Evolutionary conservation across 768 basidiomycete genomes (phyloP).

Genomic region (Tulasnella sp.): DNA sequence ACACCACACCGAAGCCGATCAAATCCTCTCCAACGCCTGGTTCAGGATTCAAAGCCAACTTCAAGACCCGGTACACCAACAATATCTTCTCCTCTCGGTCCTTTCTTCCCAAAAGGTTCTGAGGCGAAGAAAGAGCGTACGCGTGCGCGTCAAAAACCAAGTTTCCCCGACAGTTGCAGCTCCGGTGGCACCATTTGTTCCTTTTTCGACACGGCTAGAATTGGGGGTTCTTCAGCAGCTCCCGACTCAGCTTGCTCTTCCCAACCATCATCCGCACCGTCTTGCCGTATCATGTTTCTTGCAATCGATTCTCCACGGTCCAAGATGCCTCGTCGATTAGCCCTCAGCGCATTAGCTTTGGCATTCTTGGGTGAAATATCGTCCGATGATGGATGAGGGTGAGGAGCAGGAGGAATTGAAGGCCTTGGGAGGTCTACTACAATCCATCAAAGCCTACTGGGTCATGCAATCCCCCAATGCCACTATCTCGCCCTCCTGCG

Average conservation of each 20-base stretch:
- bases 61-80: neutral
- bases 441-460: conserved; percentile 24
- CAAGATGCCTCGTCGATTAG: conserved; percentile 39
- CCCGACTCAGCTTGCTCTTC: neutral
- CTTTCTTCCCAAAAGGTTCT: neutral
- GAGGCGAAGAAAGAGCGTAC: neutral
- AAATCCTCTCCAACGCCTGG: neutral
- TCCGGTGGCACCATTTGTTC: neutral
- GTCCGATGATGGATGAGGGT: conserved; percentile 17
- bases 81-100: neutral
- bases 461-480: conserved; percentile 1
- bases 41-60: neutral
- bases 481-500: neutral
- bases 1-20: neutral
- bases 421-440: conserved; percentile 33
- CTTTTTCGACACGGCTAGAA: neutral
- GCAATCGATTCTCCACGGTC: conserved; percentile 50
- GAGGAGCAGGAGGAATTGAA: conserved; percentile 18
- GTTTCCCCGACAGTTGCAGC: neutral
- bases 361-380: conserved; percentile 46
- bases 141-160: neutral
- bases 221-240: neutral
- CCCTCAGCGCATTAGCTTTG: conserved; percentile 67
- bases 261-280: conserved; percentile 23
- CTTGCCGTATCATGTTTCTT: conserved; percentile 77